Percentiles rank a stretch among this genome's conserved stretches.
phyloP scores from a whole-genome alignment of 2,329 filamentous ascomycete genomes.

The Colletotrichum sp. region DNA sequence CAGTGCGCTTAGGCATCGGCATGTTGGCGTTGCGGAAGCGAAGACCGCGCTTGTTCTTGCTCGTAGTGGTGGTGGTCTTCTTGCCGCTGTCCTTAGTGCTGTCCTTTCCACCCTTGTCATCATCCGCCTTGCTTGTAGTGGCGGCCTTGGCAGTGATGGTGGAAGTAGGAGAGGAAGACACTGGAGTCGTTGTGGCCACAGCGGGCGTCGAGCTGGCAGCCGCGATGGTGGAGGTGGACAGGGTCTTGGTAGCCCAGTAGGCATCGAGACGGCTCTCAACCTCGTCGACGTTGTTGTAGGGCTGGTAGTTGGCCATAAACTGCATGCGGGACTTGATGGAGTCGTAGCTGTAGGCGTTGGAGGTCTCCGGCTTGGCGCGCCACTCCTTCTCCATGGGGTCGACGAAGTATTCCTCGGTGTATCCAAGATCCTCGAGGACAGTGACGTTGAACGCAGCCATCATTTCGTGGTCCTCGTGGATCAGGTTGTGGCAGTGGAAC shows the following conservation, averaged over 20 bases:
- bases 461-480: conserved; percentile 48
- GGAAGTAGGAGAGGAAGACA: neutral
- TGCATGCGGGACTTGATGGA: conserved; percentile 33
- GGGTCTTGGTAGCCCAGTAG: conserved; percentile 30
- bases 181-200: neutral
- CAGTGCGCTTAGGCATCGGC: conserved; percentile 5
- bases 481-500: conserved; percentile 49
- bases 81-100: neutral
- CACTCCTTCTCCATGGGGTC: conserved; percentile 42
- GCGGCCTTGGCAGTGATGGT: neutral
- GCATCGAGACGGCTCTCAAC: conserved; percentile 32
- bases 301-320: conserved; percentile 33
- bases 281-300: conserved; percentile 36
- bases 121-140: neutral
- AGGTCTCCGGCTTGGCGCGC: conserved; percentile 32
- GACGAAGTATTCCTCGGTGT: conserved; percentile 38
- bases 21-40: neutral
- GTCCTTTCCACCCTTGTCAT: neutral
- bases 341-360: conserved; percentile 27
- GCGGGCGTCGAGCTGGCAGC: neutral
- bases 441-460: conserved; percentile 50
- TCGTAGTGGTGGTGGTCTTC: neutral
- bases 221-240: neutral
- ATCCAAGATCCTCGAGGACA: conserved; percentile 37
- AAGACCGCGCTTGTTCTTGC: conserved; percentile 1